Evolutionary conservation across 139 green algal genomes (phyloP).

Genomic region (Marvania coccoides): DNA sequence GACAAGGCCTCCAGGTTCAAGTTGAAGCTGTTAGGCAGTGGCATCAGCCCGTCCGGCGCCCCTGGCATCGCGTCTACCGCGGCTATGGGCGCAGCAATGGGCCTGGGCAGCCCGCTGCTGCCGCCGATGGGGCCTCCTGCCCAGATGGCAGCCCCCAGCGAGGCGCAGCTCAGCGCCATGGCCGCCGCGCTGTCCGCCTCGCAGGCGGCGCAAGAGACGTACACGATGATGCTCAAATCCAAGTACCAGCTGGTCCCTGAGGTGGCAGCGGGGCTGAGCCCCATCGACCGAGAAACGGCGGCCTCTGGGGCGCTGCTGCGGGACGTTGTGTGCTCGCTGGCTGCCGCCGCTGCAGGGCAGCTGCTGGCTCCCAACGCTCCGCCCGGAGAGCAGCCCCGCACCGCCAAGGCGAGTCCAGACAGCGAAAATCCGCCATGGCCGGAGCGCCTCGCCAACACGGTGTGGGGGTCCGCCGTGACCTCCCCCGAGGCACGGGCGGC

Average conservation of each 20-base stretch:
- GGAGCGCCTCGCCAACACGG: slow-evolving; percentile 20
- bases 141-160: too few relatives aligned
- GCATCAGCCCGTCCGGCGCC: too few relatives aligned
- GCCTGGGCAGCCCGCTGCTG: too few relatives aligned
- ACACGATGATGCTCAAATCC: slow-evolving; percentile 4
- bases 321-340: slow-evolving; percentile 55
- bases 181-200: neutral
- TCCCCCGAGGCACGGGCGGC: slow-evolving; percentile 12
- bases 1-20: neutral
- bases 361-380: slow-evolving; percentile 19
- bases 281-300: slow-evolving; percentile 14
- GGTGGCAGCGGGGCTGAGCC: neutral
- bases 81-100: too few relatives aligned
- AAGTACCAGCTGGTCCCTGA: slow-evolving; percentile 17
- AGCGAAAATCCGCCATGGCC: slow-evolving; percentile 27
- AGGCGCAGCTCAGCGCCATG: neutral
- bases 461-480: slow-evolving; percentile 2
- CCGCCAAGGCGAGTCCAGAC: neutral
- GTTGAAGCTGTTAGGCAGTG: neutral
- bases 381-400: neutral
- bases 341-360: slow-evolving; percentile 17
- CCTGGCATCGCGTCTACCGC: too few relatives aligned
- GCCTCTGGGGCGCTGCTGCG: slow-evolving; percentile 46
- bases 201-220: neutral
- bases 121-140: too few relatives aligned